Conservation (phyloP, 306 rosid genomes). For the Trichosanthes cucumerina region DNA sequence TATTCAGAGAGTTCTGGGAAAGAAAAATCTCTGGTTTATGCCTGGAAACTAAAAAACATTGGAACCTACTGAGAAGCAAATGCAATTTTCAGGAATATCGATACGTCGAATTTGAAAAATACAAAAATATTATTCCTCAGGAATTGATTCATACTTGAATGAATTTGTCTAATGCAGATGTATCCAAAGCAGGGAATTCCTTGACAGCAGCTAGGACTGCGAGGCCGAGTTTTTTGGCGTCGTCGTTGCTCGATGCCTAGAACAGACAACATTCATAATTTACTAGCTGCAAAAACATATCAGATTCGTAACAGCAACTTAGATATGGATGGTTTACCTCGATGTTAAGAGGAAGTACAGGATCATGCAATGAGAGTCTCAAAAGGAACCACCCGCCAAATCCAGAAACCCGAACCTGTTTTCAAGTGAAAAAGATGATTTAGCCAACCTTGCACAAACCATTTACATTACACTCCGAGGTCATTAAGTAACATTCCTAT, state of each 20-base stretch:
- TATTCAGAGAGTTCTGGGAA: not conserved
- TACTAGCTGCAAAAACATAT: conserved; percentile 2
- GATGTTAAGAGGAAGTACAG: conserved; percentile 92
- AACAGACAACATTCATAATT: not conserved
- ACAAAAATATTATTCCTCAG: not conserved
- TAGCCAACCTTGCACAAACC: not conserved
- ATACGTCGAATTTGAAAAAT: not conserved
- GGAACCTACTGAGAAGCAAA: not conserved
- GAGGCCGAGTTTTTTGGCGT: conserved; percentile 63
- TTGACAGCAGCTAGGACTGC: conserved; percentile 49
- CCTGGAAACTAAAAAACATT: not conserved
- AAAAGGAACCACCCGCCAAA: conserved; percentile 92
- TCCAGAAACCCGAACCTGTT: conserved; percentile 86
- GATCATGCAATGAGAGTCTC: conserved; percentile 89
- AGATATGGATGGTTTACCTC: conserved; percentile 45
- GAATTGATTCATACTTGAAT: conserved; percentile 27
- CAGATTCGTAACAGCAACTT: not conserved
- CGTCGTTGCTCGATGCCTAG: conserved; percentile 62
- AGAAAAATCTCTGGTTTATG: not conserved
- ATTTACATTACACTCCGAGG: not conserved
- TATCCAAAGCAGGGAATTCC: conserved; percentile 64
- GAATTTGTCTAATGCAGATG: conserved; percentile 67
- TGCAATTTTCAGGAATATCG: not conserved
- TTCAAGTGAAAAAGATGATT: not conserved
- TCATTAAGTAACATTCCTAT: no score